Evolutionary conservation across 257 asterid species (phyloP).

Genomic region (Ocimum tenuiflorum): DNA sequence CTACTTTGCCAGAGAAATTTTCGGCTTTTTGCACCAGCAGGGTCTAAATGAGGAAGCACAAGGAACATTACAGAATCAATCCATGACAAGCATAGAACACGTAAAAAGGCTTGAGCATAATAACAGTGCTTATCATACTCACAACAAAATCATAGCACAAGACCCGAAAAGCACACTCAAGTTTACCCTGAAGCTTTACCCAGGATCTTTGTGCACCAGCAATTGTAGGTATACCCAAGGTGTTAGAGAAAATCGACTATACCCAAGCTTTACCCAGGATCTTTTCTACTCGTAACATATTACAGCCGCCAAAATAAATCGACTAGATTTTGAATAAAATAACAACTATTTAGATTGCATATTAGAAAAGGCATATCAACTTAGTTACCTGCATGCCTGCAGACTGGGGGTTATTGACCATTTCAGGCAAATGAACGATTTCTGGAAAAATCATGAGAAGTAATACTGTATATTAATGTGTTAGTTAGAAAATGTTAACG

Average conservation of each 20-base stretch:
- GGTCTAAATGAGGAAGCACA: not conserved
- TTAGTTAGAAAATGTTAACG: not conserved
- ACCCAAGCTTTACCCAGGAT: too few relatives aligned
- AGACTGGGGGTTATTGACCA: conserved; percentile 44
- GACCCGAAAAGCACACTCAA: not conserved
- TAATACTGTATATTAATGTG: conserved; percentile 2
- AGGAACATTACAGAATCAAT: not conserved
- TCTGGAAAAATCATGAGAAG: conserved; percentile 31
- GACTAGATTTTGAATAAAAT: not conserved
- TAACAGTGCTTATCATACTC: not conserved
- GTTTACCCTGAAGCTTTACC: not conserved
- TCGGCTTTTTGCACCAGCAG: not conserved
- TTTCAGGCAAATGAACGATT: conserved; percentile 26
- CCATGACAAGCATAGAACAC: not conserved
- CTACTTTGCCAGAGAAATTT: not conserved
- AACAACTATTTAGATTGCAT: not conserved
- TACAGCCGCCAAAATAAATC: not conserved
- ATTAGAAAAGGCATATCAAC: not conserved
- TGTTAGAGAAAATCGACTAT: too few relatives aligned
- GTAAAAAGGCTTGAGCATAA: not conserved
- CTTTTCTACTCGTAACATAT: not conserved
- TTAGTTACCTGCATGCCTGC: conserved; percentile 44
- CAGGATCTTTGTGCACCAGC: not conserved
- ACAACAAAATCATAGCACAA: not conserved
- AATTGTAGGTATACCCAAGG: not conserved